A percentile compares a stretch with the other conserved stretches of the same genome.
Conservation (phyloP, 495 filamentous ascomycete genomes). For the Tuber indicum region DNA sequence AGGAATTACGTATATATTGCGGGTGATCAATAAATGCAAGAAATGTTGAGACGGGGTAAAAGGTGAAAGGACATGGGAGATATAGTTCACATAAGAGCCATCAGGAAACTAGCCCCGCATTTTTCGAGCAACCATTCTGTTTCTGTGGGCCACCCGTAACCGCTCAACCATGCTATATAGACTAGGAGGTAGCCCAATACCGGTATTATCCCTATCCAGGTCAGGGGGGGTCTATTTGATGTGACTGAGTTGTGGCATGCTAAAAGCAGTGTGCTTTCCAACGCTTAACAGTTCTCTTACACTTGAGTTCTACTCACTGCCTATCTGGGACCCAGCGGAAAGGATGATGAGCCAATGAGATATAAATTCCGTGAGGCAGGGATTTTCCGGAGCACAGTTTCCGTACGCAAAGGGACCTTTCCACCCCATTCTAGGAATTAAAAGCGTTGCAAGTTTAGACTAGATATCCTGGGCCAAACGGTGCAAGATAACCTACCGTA, state of each 20-base stretch:
- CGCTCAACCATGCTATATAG: not conserved
- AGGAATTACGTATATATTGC: not conserved
- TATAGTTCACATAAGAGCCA: not conserved
- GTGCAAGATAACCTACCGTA: too few relatives aligned
- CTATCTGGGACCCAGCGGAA: too few relatives aligned
- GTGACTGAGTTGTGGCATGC: not conserved
- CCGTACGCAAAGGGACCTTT: too few relatives aligned
- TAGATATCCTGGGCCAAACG: too few relatives aligned
- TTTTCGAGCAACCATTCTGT: not conserved
- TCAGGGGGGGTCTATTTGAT: not conserved
- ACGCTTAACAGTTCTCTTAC: too few relatives aligned
- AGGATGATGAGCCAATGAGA: too few relatives aligned
- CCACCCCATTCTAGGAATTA: too few relatives aligned
- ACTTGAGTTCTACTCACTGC: too few relatives aligned
- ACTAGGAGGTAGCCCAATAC: not conserved
- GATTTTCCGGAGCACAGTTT: too few relatives aligned
- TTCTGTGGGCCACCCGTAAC: not conserved
- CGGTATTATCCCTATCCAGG: not conserved
- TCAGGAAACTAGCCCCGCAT: not conserved
- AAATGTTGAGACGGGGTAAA: not conserved
- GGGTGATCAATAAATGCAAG: not conserved
- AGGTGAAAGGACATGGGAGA: not conserved
- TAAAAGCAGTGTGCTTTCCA: too few relatives aligned
- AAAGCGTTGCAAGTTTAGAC: too few relatives aligned
- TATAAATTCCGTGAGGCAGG: too few relatives aligned